Base-by-base conservation (phyloP, 169 alveolate species). In the Theileria sp. region DNA sequence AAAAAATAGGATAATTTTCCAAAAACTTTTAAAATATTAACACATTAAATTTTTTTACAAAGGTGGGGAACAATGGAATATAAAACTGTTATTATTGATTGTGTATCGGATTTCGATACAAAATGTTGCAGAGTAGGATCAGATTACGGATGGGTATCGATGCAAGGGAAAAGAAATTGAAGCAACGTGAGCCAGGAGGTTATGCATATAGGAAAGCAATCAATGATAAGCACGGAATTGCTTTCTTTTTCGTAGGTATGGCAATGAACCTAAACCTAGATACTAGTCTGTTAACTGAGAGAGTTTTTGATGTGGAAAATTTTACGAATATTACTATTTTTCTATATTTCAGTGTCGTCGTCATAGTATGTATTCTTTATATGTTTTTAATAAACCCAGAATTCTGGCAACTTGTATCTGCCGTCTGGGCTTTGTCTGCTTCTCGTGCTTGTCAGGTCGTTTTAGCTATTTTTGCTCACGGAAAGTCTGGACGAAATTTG, bases 221-320 rank as follows among this genome's bases (percentile, higher is more conserved):
- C 26, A 21, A 66, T 19, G 58, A 66, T 36, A 36, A 66, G 49
- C 79, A 71, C 44, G 1, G 49, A 1, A 36, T 32, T 19, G 49
- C 23, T 25, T 71, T 71, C 75, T 71, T 71, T 26, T 58, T 71
- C 68, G 17, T 71, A 54, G 79, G 79, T 10, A 32, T 71, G 49
- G 34, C 79, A 2, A 32, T 23, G 66, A 32, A 28, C 56, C 56
- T 54, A 21, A 71, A 71, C 56, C 79, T 71, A 36, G 56, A 71
- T 36, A 71, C 79, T 12, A 71, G 75, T 71, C 68, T 71, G 23
- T 54, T 71, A n/a, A 71, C 79, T 7, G 51, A 50, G 32, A 71
- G 26, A 21, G 23, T 71, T 23, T 71, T 71, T 30, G 68, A 71
- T 1, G 44, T 28, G 15, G 79, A 71, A 44, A 71, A 71, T n/a